Percentiles rank a stretch among this genome's conserved stretches.
phyloP scores from a whole-genome alignment of 1,284 basidiomycete species.

The Ganoderma leucocontextum region DNA sequence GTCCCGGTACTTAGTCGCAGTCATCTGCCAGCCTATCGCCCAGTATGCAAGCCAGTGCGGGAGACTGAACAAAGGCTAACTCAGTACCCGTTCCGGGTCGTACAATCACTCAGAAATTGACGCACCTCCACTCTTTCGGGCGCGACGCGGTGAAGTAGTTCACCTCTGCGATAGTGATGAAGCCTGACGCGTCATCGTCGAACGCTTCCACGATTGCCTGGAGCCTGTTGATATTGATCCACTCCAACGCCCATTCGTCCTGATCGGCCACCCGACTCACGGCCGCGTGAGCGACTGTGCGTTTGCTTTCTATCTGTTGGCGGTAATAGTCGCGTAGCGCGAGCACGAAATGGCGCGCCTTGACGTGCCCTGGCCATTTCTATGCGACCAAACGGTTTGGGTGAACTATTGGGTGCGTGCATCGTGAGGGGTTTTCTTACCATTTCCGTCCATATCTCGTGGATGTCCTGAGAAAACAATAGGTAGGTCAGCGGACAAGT shows the following conservation, averaged over 20 bases:
- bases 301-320: conserved; percentile 43
- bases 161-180: conserved; percentile 46
- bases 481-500: not conserved
- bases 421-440: too few species aligned
- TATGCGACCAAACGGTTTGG: too few species aligned
- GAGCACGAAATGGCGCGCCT: conserved; percentile 46
- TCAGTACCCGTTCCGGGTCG: not conserved
- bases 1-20: conserved; percentile 33
- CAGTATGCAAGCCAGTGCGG: conserved; percentile 33
- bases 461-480: conserved; percentile 23
- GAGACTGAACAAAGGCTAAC: conserved; percentile 10
- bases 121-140: conserved; percentile 29
- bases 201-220: conserved; percentile 56
- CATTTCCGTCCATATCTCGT: conserved; percentile 42
- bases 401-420: too few species aligned
- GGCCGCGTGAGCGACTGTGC: too few species aligned
- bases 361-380: conserved; percentile 46
- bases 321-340: conserved; percentile 46
- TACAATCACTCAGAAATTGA: too few species aligned
- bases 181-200: conserved; percentile 49
- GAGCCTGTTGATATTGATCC: conserved; percentile 49
- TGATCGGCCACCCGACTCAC: conserved; percentile 6
- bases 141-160: conserved; percentile 25
- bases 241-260: conserved; percentile 53
- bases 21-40: conserved; percentile 33